Percentiles rank a stretch among this genome's conserved stretches.
Conservation (phyloP, 768 basidiomycete species). For the Suillus paluster region DNA sequence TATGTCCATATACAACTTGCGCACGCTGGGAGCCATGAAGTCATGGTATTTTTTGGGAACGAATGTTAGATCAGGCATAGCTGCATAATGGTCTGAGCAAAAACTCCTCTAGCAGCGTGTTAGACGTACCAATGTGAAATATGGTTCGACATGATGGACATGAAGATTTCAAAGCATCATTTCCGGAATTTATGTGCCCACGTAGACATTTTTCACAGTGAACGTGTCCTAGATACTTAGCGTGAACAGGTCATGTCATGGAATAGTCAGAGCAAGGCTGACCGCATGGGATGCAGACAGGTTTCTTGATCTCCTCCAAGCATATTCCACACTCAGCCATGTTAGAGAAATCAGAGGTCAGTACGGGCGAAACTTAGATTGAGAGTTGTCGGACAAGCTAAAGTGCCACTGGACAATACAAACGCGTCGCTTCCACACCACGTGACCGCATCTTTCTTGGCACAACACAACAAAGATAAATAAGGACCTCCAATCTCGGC, state of each 20-base stretch:
- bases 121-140: conserved; percentile 56
- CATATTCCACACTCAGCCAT: conserved; percentile 68
- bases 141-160: conserved; percentile 63
- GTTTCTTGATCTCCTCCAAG: conserved; percentile 54
- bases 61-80: conserved; percentile 50
- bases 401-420: not conserved
- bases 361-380: not conserved
- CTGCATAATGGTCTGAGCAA: conserved; percentile 27
- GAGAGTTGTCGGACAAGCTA: conserved; percentile 1
- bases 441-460: conserved; percentile 32
- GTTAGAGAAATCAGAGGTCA: not conserved
- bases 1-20: conserved; percentile 56
- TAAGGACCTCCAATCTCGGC: conserved; percentile 15
- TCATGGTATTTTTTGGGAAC: conserved; percentile 64
- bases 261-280: conserved; percentile 22
- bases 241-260: conserved; percentile 11
- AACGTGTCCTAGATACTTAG: conserved; percentile 54
- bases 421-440: conserved; percentile 13
- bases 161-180: conserved; percentile 44
- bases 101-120: not conserved
- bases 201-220: conserved; percentile 66
- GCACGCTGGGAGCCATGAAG: conserved; percentile 60
- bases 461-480: conserved; percentile 26
- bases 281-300: conserved; percentile 71
- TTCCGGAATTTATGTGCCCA: conserved; percentile 31